Base-by-base conservation (phyloP, 1,284 basidiomycete genomes). In the Kwoniella shivajii region DNA sequence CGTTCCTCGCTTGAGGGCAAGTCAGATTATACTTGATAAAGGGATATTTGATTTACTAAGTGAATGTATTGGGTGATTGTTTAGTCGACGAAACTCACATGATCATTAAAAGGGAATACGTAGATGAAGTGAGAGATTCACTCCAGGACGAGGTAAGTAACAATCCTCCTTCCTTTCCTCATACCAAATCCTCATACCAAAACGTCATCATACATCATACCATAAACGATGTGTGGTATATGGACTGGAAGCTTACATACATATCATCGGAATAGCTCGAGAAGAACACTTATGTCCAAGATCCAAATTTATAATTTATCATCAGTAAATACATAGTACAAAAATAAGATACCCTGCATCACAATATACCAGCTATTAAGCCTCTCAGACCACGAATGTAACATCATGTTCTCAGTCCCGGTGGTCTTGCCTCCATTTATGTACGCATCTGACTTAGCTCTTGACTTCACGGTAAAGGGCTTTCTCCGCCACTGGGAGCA, bases 201-300 rank as follows among this genome's bases (percentile, higher is more conserved):
- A n/a, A n/a, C n/a, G n/a, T n/a, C n/a, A n/a, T n/a, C n/a, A n/a
- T n/a, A n/a, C n/a, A n/a, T n/a, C n/a, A n/a, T n/a, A n/a, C n/a
- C n/a, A n/a, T n/a, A n/a, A 31, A 30, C 31, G 24, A 13, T 26
- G 18, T 29, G 1, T 20, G 18, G 27, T 29, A 14, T 50, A 39
- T 49, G 18, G 3, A 36, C 42, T n/a, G 18, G n/a, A n/a, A n/a
- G n/a, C n/a, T n/a, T n/a, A n/a, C n/a, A n/a, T n/a, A n/a, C n/a
- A 2, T n/a, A n/a, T n/a, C n/a, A n/a, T n/a, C n/a, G n/a, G n/a
- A n/a, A n/a, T 54, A 75, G 73, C 66, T 76, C 31, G 74, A 76
- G 65, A 74, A 76, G 63, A 75, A 76, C 59, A 76, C 74, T 0
- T 76, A 75, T 50, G 58, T 71, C 37, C 66, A 66, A 47, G 71